Evolutionary conservation across 345 rosid species (phyloP), one percentile per base, ranked within the genome.

Genomic region (Lumnitzera racemosa): DNA sequence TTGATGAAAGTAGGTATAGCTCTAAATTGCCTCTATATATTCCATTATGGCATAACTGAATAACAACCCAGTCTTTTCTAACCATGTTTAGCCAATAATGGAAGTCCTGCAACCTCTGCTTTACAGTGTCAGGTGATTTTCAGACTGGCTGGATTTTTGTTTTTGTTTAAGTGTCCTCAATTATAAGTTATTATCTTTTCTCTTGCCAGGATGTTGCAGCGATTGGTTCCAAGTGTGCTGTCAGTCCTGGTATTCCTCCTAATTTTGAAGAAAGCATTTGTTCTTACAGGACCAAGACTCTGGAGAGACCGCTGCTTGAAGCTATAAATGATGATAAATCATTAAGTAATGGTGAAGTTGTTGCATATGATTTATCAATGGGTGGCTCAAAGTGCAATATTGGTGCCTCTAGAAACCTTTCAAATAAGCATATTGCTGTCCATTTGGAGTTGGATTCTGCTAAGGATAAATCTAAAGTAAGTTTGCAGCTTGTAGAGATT

Each of bases 231-330:
- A 80, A 76, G 58, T 61, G 70, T 65, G 74, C 62, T 13, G 64
- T 49, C 71, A 76, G 74, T 60, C 75, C 70, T 57, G 69, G 62
- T 60, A 70, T 60, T 69, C 77, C 68, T 47, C 66, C 74, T 58
- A 82, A 79, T 72, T 55, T 77, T 73, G 91, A 88, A 79, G 91
- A 94, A 71, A 84, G 82, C 76, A 69, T 78, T 54, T 73, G 84
- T 74, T 83, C 96, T 43, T 55, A 68, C 78, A 82, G 81, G 67
- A 73, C 81, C 31, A 49, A 47, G 57, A 69, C 72, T 74, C 76
- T 71, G 63, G 48, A 16, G 41, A 70, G 61, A 64, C 58, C 63
- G 59, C 74, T 57, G 29, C 70, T 70, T 71, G 74, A 69, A 67
- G 68, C 55, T 67, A 77, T 67, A 47, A 75, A 75, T 50, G 69